phyloP scores from a whole-genome alignment of 208 protist species.

The Strigomonas oncopelti region DNA sequence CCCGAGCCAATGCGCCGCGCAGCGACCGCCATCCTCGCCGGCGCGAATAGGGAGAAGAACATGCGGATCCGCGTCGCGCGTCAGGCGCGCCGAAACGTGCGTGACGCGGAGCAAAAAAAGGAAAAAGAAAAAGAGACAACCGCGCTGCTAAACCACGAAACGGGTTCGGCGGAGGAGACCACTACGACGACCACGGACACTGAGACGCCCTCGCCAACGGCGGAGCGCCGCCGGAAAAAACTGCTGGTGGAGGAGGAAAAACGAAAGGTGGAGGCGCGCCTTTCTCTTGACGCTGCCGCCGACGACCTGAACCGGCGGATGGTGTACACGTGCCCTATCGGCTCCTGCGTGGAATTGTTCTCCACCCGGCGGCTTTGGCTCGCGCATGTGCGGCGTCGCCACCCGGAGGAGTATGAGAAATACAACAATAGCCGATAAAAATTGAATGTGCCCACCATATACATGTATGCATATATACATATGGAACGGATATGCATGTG shows the following conservation, averaged over 20 bases:
- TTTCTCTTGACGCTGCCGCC: neutral
- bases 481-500: too few relatives aligned
- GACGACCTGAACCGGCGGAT: slow-evolving; percentile 6
- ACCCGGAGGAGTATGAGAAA: slow-evolving; percentile 27
- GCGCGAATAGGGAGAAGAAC: too few relatives aligned
- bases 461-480: too few relatives aligned
- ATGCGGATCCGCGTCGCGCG: too few relatives aligned
- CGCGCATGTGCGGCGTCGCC: slow-evolving; percentile 35
- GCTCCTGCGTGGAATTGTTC: slow-evolving; percentile 37
- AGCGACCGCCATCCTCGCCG: too few relatives aligned
- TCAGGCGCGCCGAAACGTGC: too few relatives aligned
- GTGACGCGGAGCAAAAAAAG: too few relatives aligned
- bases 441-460: too few relatives aligned
- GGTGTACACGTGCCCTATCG: slow-evolving; percentile 43
- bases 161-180: too few relatives aligned
- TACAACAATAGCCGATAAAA: neutral
- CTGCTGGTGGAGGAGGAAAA: neutral
- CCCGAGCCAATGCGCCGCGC: too few relatives aligned
- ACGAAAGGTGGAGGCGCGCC: neutral
- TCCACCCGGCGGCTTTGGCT: slow-evolving; percentile 29
- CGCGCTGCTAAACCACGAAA: too few relatives aligned
- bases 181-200: neutral
- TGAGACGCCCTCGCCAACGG: neutral
- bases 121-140: too few relatives aligned
- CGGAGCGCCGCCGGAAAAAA: neutral